These are phyloP conservation scores for Pyrenochaeta sp. DNA, from an alignment of 2,329 filamentous ascomycete genomes.

Conservation along the genomic window DNA sequence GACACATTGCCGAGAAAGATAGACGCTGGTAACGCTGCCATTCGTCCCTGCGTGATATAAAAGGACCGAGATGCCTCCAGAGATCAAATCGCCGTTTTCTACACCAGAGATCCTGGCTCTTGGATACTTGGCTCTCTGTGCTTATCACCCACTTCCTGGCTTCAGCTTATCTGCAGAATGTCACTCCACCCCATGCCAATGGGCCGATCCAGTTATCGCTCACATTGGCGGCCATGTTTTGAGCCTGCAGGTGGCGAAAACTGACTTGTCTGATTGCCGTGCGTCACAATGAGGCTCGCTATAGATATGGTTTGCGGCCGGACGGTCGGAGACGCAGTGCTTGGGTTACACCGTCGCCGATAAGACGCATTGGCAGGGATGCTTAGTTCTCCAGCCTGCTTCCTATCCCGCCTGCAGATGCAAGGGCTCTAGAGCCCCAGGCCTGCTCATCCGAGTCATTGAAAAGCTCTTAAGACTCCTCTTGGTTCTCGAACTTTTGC, in stretches of 20 bases:
- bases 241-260: neutral
- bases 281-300: neutral
- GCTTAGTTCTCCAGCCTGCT: slow-evolving; percentile 10
- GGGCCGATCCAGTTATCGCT: neutral
- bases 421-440: slow-evolving; percentile 3
- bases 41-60: neutral
- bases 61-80: neutral
- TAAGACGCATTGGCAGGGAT: slow-evolving; percentile 7
- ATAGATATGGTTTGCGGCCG: neutral
- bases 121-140: neutral
- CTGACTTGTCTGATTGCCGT: neutral
- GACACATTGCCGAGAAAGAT: no score
- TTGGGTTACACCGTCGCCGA: slow-evolving; percentile 6
- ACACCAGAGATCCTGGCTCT: neutral
- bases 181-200: slow-evolving; percentile 5
- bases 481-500: no score
- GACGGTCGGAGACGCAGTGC: slow-evolving; percentile 5
- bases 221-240: neutral
- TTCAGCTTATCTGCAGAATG: slow-evolving; percentile 13
- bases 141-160: slow-evolving; percentile 16
- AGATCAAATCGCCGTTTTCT: neutral
- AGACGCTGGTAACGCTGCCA: no score
- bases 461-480: neutral
- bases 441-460: neutral
- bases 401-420: slow-evolving; percentile 9